phyloP scores from a whole-genome alignment of 257 asterid species.

The Hygrophila difformis region DNA sequence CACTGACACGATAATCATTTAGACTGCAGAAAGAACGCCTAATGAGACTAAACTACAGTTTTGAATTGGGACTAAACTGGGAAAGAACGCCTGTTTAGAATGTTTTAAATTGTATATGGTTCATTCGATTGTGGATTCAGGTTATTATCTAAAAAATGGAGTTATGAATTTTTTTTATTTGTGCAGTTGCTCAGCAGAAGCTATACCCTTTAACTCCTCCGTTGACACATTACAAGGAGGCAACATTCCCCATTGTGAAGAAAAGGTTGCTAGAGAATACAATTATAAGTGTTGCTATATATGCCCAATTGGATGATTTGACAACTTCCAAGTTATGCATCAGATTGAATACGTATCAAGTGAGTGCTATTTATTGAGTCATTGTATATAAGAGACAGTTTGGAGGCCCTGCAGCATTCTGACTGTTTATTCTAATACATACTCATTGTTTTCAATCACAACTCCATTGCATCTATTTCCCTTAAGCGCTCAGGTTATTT shows the following conservation, averaged over 20 bases:
- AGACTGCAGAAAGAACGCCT: no score
- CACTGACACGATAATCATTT: no score
- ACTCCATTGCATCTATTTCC: slow-evolving; percentile 3
- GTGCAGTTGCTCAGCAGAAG: slow-evolving; percentile 66
- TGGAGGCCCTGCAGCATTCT: background rate
- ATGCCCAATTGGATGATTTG: slow-evolving; percentile 53
- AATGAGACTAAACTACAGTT: no score
- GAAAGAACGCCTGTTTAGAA: slow-evolving; percentile 4
- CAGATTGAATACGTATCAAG: slow-evolving; percentile 85
- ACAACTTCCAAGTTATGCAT: slow-evolving; percentile 78
- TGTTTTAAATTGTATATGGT: background rate
- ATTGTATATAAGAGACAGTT: slow-evolving; percentile 7
- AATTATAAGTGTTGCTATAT: slow-evolving; percentile 47
- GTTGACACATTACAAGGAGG: slow-evolving; percentile 84
- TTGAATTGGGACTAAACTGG: no score
- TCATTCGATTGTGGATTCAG: slow-evolving; percentile 2
- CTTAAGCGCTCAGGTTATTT: slow-evolving; percentile 14
- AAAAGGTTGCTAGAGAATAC: slow-evolving; percentile 55
- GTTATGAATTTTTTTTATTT: no score
- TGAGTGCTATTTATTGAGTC: no score
- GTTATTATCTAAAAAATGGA: no score
- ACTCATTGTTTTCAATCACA: background rate
- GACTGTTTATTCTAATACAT: slow-evolving; percentile 8
- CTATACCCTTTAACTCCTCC: slow-evolving; percentile 87
- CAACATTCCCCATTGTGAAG: slow-evolving; percentile 70